Evolutionary conservation across 2,329 filamentous ascomycete genomes (phyloP).

Genomic region (Neoarthrinium moseri): DNA sequence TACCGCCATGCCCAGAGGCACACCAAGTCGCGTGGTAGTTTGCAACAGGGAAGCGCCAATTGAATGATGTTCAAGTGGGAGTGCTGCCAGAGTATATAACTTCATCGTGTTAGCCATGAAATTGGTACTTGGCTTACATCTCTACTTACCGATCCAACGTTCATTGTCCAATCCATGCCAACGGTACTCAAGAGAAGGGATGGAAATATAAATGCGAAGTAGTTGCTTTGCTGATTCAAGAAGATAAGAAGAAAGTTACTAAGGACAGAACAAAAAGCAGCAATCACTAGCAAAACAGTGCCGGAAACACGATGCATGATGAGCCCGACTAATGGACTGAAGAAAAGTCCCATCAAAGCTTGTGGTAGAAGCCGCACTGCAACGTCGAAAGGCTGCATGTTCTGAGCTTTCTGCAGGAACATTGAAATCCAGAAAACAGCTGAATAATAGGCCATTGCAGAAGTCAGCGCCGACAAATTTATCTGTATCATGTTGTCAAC

Average conservation of each 20-base stretch:
- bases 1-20: conserved; percentile 29
- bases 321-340: conserved; percentile 30
- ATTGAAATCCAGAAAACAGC: conserved; percentile 32
- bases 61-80: conserved; percentile 28
- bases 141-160: conserved; percentile 29
- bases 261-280: conserved; percentile 20
- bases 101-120: conserved; percentile 14
- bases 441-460: conserved; percentile 30
- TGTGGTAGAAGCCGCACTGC: conserved; percentile 31
- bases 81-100: conserved; percentile 28
- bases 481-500: neutral
- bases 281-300: conserved; percentile 22
- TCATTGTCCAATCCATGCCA: conserved; percentile 33
- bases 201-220: conserved; percentile 30
- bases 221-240: conserved; percentile 23
- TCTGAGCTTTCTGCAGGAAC: conserved; percentile 30
- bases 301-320: conserved; percentile 27
- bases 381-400: conserved; percentile 27
- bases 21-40: conserved; percentile 26
- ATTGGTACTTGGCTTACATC: neutral
- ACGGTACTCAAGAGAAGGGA: conserved; percentile 30
- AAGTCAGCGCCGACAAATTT: conserved; percentile 23
- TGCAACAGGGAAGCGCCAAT: conserved; percentile 30
- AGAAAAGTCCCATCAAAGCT: conserved; percentile 27
- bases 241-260: conserved; percentile 31